A percentile compares a stretch with the other conserved stretches of the same genome.
phyloP scores from a whole-genome alignment of 2,329 filamentous ascomycete genomes.

The Blumeria graminis region DNA sequence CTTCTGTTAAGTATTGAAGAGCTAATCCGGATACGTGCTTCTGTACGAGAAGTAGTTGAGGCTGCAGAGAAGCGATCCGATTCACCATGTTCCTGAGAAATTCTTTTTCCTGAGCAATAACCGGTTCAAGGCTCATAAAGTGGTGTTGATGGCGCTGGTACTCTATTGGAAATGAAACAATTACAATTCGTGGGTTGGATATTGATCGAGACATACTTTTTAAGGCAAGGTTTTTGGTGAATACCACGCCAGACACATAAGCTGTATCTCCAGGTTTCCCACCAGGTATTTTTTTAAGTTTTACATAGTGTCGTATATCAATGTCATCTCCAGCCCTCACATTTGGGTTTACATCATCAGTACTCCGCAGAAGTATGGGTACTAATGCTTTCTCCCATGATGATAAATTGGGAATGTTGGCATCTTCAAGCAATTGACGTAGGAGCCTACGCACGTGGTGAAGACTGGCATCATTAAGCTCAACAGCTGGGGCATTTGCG shows the following conservation, averaged over 20 bases:
- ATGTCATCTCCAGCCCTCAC: constrained; percentile 81
- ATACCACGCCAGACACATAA: constrained; percentile 93
- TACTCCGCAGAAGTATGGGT: constrained; percentile 72
- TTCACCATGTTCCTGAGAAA: constrained; percentile 81
- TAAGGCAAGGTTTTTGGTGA: constrained; percentile 85
- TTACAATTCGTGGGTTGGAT: constrained; percentile 59
- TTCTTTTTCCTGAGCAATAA: constrained; percentile 90
- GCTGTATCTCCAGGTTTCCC: constrained; percentile 74
- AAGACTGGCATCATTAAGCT: constrained; percentile 69
- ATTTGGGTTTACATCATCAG: constrained; percentile 84
- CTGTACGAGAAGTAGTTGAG: constrained; percentile 73
- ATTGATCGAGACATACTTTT: constrained; percentile 92
- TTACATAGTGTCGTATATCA: constrained; percentile 92
- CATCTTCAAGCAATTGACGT: constrained; percentile 59
- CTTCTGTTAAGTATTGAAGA: constrained; percentile 65
- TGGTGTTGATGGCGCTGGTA: constrained; percentile 82
- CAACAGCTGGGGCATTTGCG: constrained; percentile 45
- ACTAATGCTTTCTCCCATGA: constrained; percentile 81
- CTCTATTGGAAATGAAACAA: constrained; percentile 87
- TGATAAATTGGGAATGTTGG: constrained; percentile 41
- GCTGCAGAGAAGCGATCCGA: constrained; percentile 64
- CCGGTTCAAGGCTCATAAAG: constrained; percentile 93
- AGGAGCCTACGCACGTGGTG: constrained; percentile 72
- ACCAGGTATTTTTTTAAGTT: constrained; percentile 86
- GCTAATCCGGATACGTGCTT: constrained; percentile 82